Conservation (phyloP, 1,139 yeast species). For the Hyphopichia wangnamkhiaoensis region DNA sequence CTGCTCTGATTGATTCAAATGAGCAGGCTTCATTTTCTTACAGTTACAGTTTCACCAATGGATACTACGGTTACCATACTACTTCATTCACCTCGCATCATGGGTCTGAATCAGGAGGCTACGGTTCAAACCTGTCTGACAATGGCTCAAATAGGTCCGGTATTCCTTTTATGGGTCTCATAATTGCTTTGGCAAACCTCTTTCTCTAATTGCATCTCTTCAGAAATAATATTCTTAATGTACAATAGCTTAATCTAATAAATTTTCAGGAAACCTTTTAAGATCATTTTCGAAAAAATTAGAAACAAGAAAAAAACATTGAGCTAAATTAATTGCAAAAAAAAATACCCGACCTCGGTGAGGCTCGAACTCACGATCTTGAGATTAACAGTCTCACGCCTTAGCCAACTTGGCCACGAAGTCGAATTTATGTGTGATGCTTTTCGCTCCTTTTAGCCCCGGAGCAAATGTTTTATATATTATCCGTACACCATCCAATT, state of each 20-base stretch:
- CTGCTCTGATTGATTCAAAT: slow-evolving; percentile 1
- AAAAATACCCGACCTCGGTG: slow-evolving; percentile 31
- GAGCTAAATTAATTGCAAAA: slow-evolving; percentile 7
- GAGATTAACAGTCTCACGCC: slow-evolving; percentile 47
- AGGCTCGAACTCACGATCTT: slow-evolving; percentile 46
- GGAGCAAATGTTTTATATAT: too few relatives aligned
- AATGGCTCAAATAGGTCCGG: background rate
- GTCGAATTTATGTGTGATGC: slow-evolving; percentile 17
- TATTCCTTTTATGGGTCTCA: background rate
- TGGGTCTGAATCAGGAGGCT: background rate
- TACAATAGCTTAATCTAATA: background rate
- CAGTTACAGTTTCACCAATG: slow-evolving; percentile 1
- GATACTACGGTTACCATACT: background rate
- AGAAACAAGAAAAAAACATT: background rate
- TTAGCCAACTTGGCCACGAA: slow-evolving; percentile 47
- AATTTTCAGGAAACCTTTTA: background rate
- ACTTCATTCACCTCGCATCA: slow-evolving; percentile 2
- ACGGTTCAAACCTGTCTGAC: background rate
- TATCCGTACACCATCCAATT: too few relatives aligned
- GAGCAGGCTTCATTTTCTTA: slow-evolving; percentile 2
- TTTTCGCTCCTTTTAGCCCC: too few relatives aligned
- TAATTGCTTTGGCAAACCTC: background rate
- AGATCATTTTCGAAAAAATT: background rate
- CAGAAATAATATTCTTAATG: too few relatives aligned
- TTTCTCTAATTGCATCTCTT: background rate